These are phyloP conservation scores for Conticribra guillardii DNA, from an alignment of 108 stramenopile genomes.

Conservation along the genomic window DNA sequence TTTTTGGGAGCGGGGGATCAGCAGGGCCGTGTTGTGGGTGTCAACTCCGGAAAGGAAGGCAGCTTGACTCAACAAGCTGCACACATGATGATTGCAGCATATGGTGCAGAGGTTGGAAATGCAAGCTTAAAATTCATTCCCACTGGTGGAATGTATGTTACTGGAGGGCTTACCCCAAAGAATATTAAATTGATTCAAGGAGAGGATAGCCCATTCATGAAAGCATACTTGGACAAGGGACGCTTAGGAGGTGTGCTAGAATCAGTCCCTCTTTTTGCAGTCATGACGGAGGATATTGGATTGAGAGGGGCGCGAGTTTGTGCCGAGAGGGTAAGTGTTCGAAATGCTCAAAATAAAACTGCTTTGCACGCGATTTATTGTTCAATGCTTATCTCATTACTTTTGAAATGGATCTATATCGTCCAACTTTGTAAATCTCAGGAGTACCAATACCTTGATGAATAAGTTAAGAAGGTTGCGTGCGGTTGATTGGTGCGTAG, in stretches of 20 bases:
- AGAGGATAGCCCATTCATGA: constrained; percentile 84
- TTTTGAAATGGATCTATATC: too few species aligned
- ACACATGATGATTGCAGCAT: constrained; percentile 78
- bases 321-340: constrained; percentile 54
- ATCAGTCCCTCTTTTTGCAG: constrained; percentile 86
- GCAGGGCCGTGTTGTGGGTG: constrained; percentile 74
- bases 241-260: constrained; percentile 78
- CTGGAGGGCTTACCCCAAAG: constrained; percentile 97
- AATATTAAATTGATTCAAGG: constrained; percentile 86
- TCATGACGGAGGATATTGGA: constrained; percentile 94
- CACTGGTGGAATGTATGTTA: constrained; percentile 93
- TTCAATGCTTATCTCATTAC: too few species aligned
- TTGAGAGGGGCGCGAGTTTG: constrained; percentile 84
- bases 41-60: constrained; percentile 48
- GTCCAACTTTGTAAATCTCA: too few species aligned
- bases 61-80: constrained; percentile 58
- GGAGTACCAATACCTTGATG: too few species aligned
- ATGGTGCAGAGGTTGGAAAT: constrained; percentile 92
- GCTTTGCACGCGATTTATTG: too few species aligned
- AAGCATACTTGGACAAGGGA: constrained; percentile 92
- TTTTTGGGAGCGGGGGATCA: constrained; percentile 71
- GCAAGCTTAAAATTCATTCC: constrained; percentile 92
- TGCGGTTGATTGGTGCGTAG: too few species aligned
- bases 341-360: too few species aligned
- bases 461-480: too few species aligned